These are phyloP conservation scores for Fusarium solani-melongenae DNA, from an alignment of 2,329 filamentous ascomycete genomes.

Conservation along the genomic window DNA sequence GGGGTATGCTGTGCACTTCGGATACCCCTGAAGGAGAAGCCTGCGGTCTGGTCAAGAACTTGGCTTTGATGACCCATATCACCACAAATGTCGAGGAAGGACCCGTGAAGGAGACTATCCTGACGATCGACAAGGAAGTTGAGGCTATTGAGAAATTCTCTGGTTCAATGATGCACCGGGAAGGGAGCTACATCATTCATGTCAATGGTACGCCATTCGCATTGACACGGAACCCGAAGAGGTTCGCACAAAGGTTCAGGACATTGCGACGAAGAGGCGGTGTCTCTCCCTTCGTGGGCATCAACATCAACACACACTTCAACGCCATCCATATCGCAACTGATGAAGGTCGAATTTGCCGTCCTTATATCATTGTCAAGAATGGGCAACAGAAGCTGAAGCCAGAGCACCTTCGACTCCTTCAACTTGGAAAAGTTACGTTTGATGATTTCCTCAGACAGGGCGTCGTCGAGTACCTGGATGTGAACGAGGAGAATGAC, in stretches of 20 bases:
- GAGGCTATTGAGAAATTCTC: slow-evolving; percentile 76
- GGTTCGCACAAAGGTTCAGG: slow-evolving; percentile 87
- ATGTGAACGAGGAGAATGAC: slow-evolving; percentile 98
- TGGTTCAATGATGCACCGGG: slow-evolving; percentile 86
- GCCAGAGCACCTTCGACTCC: slow-evolving; percentile 78
- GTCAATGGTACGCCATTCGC: slow-evolving; percentile 96
- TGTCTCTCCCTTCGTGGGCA: slow-evolving; percentile 95
- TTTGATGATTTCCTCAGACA: slow-evolving; percentile 95
- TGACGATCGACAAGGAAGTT: slow-evolving; percentile 86
- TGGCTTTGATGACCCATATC: slow-evolving; percentile 99
- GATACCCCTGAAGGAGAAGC: slow-evolving; percentile 99
- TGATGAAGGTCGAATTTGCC: slow-evolving; percentile 95
- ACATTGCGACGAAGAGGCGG: slow-evolving; percentile 88
- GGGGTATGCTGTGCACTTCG: slow-evolving; percentile 96
- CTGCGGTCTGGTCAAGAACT: slow-evolving; percentile 96
- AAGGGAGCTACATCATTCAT: slow-evolving; percentile 89
- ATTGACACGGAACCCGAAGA: slow-evolving; percentile 85
- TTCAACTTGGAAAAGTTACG: slow-evolving; percentile 84
- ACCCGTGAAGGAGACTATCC: slow-evolving; percentile 87
- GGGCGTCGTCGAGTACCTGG: slow-evolving; percentile 94
- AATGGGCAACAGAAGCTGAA: slow-evolving; percentile 86
- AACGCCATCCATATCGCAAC: slow-evolving; percentile 94
- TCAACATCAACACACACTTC: slow-evolving; percentile 94
- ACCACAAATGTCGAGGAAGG: slow-evolving; percentile 96
- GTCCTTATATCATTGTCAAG: slow-evolving; percentile 95